Conservation (phyloP, 768 basidiomycete species). For the Macrolepiota albuminosa region DNA sequence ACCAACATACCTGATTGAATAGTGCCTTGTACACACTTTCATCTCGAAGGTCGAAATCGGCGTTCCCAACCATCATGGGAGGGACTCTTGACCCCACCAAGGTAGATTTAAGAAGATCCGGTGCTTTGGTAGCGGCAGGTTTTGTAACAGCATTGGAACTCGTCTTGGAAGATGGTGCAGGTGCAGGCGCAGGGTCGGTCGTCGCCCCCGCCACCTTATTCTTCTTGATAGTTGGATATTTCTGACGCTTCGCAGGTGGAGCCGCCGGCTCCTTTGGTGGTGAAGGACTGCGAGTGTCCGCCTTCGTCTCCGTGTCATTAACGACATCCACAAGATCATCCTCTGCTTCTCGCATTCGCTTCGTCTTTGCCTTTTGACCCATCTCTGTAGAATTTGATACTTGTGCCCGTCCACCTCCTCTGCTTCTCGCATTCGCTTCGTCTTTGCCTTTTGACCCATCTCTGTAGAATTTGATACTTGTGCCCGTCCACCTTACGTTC, state of each 20-base stretch:
- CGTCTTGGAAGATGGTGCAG: constrained; percentile 22
- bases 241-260: constrained; percentile 33
- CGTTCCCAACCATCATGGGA: constrained; percentile 38
- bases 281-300: constrained; percentile 22
- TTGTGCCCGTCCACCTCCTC: too few relatives aligned
- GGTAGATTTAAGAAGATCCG: constrained; percentile 24
- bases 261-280: constrained; percentile 28
- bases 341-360: constrained; percentile 30
- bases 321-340: constrained; percentile 29
- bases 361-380: constrained; percentile 22
- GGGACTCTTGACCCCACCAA: constrained; percentile 28
- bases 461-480: constrained; percentile 34
- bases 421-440: constrained; percentile 27
- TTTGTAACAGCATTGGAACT: constrained; percentile 20
- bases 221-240: constrained; percentile 67
- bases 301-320: constrained; percentile 21
- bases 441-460: constrained; percentile 20
- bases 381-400: constrained; percentile 27
- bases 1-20: constrained; percentile 47
- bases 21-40: constrained; percentile 57
- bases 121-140: constrained; percentile 22
- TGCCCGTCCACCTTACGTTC: constrained; percentile 30
- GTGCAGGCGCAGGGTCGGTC: constrained; percentile 16
- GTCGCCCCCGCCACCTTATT: constrained; percentile 36
- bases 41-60: constrained; percentile 63